Conservation (phyloP, 2,329 filamentous ascomycete species). For the Fusarium sp. region DNA sequence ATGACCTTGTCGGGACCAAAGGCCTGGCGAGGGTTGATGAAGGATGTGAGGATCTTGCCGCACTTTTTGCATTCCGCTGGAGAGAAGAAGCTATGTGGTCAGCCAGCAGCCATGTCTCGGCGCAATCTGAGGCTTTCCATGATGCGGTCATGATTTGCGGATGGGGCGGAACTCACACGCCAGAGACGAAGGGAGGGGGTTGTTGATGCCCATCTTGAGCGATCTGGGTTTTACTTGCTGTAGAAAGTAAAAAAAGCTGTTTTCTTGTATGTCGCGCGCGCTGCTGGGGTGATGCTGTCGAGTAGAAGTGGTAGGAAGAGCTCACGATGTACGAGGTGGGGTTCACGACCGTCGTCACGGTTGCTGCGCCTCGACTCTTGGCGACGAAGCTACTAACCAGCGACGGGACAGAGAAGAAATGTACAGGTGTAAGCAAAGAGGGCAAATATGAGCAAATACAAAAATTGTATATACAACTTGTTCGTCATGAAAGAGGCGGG, state of each 20-base stretch:
- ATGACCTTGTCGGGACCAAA: slow-evolving; percentile 98
- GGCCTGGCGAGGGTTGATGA: slow-evolving; percentile 89
- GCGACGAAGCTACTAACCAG: slow-evolving; percentile 14
- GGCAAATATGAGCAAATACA: not conserved
- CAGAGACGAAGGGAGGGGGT: slow-evolving; percentile 71
- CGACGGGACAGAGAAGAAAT: not conserved
- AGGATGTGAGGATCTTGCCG: slow-evolving; percentile 92
- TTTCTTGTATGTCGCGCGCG: not conserved
- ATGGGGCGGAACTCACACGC: slow-evolving; percentile 65
- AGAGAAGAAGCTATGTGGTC: slow-evolving; percentile 9
- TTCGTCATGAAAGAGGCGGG: not conserved
- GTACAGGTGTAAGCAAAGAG: slow-evolving; percentile 2
- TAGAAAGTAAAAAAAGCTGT: not conserved
- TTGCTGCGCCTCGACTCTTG: slow-evolving; percentile 35
- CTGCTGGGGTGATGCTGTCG: not conserved
- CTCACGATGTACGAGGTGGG: slow-evolving; percentile 31
- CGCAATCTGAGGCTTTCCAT: slow-evolving; percentile 30
- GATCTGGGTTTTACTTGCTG: not conserved
- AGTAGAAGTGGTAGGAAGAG: slow-evolving; percentile 23
- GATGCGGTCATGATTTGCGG: slow-evolving; percentile 10
- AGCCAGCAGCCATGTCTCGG: slow-evolving; percentile 30
- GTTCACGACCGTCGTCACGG: slow-evolving; percentile 38
- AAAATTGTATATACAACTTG: not conserved
- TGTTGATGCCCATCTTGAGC: slow-evolving; percentile 67
- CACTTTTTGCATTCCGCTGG: slow-evolving; percentile 97